phyloP scores from a whole-genome alignment of 352 stramenopile species.

The Phytophthora citricola region DNA sequence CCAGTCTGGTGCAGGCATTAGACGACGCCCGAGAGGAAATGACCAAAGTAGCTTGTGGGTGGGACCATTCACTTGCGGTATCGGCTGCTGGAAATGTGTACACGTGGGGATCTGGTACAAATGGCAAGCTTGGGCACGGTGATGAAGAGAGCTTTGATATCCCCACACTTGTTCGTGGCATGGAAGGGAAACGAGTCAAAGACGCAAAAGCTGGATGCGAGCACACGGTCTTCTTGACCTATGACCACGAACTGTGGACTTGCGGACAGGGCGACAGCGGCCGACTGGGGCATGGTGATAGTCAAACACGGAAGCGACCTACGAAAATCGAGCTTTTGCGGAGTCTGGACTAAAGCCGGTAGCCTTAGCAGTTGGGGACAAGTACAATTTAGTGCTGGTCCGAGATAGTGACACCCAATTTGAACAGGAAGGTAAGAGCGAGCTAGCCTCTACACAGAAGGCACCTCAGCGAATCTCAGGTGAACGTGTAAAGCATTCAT shows the following conservation, averaged over 20 bases:
- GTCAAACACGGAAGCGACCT: slow-evolving; percentile 62
- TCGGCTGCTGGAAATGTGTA: slow-evolving; percentile 64
- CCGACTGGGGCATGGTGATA: slow-evolving; percentile 77
- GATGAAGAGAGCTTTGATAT: slow-evolving; percentile 83
- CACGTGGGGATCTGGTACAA: slow-evolving; percentile 82
- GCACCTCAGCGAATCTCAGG: not conserved
- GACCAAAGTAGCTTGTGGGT: slow-evolving; percentile 71
- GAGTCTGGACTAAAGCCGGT: slow-evolving; percentile 61
- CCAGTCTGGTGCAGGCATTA: slow-evolving; percentile 57
- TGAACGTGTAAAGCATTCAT: slow-evolving; percentile 1
- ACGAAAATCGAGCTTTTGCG: slow-evolving; percentile 60
- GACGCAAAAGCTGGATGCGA: slow-evolving; percentile 85
- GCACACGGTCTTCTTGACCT: slow-evolving; percentile 71
- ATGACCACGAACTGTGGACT: slow-evolving; percentile 74
- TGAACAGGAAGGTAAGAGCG: slow-evolving; percentile 3
- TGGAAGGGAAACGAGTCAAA: slow-evolving; percentile 60
- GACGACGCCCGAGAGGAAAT: slow-evolving; percentile 68
- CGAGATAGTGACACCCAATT: slow-evolving; percentile 38
- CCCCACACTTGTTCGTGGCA: slow-evolving; percentile 55
- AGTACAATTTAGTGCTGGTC: slow-evolving; percentile 86
- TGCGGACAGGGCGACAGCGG: slow-evolving; percentile 86
- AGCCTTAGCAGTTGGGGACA: slow-evolving; percentile 85
- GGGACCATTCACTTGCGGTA: slow-evolving; percentile 85
- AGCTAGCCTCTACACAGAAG: slow-evolving; percentile 4
- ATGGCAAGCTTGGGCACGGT: slow-evolving; percentile 84